phyloP scores from a whole-genome alignment of 1,284 basidiomycete genomes.

The Ustilago esculenta region DNA sequence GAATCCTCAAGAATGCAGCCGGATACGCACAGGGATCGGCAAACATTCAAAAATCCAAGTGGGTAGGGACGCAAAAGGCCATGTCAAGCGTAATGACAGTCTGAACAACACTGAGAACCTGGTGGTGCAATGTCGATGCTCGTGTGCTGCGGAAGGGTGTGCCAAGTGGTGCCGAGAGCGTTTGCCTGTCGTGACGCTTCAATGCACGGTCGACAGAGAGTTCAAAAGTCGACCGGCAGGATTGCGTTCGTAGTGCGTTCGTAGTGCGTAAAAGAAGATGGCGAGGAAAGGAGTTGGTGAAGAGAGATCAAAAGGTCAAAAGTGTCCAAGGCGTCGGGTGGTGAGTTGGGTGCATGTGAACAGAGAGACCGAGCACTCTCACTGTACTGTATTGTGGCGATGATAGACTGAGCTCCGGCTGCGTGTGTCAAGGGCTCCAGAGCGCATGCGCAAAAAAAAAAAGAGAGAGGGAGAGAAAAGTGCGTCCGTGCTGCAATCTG shows the following conservation, averaged over 20 bases:
- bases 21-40: too few relatives aligned
- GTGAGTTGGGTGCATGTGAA: too few relatives aligned
- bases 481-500: constrained; percentile 26
- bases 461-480: not conserved
- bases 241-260: constrained; percentile 12
- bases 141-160: not conserved
- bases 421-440: too few relatives aligned
- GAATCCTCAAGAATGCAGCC: too few relatives aligned
- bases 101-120: too few relatives aligned
- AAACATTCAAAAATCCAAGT: too few relatives aligned
- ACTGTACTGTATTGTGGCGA: constrained; percentile 5
- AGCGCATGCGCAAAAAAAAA: not conserved
- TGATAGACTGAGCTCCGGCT: not conserved
- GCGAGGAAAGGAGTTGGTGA: too few relatives aligned
- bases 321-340: too few relatives aligned
- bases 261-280: too few relatives aligned
- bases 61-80: too few relatives aligned
- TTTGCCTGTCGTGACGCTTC: not conserved
- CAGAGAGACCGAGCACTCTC: not conserved
- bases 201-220: constrained; percentile 26
- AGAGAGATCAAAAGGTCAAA: constrained; percentile 1
- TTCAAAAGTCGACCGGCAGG: constrained; percentile 21
- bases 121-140: not conserved
- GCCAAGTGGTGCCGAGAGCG: not conserved
- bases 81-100: too few relatives aligned